Percentiles rank a stretch among this genome's conserved stretches.
Evolutionary conservation across 768 basidiomycete species (phyloP).

Genomic region (Boletus reticulatus): DNA sequence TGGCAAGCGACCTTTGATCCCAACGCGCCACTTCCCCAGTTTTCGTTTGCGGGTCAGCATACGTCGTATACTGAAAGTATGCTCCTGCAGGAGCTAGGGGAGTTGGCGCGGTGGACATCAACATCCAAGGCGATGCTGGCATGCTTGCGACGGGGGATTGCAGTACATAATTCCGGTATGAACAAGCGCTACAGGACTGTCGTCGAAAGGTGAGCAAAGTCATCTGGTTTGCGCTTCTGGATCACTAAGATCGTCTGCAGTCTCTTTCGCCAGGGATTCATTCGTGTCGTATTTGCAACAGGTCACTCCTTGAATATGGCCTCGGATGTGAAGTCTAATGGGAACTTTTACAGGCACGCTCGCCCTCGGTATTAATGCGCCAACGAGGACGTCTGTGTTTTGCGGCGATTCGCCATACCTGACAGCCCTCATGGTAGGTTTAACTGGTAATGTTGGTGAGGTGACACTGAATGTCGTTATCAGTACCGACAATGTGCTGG

Average conservation of each 20-base stretch:
- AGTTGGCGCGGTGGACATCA: slow-evolving; percentile 34
- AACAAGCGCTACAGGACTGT: slow-evolving; percentile 55
- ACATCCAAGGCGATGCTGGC: slow-evolving; percentile 43
- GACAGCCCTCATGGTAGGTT: slow-evolving; percentile 56
- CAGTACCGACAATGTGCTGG: slow-evolving; percentile 76
- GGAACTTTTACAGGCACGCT: slow-evolving; percentile 47
- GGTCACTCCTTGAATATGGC: slow-evolving; percentile 30
- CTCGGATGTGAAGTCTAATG: slow-evolving; percentile 1
- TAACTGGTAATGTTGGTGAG: background rate
- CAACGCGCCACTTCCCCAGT: slow-evolving; percentile 52
- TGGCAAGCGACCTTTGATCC: slow-evolving; percentile 62
- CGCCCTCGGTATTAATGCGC: slow-evolving; percentile 75
- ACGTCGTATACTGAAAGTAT: slow-evolving; percentile 45
- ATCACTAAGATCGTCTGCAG: background rate
- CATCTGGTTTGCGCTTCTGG: background rate
- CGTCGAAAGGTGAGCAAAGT: slow-evolving; percentile 49
- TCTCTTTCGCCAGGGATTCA: slow-evolving; percentile 58
- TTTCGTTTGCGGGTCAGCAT: slow-evolving; percentile 53
- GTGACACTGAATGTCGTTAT: background rate
- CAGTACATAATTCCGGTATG: slow-evolving; percentile 72
- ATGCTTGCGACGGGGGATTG: slow-evolving; percentile 59
- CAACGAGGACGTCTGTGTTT: slow-evolving; percentile 64
- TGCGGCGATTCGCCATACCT: slow-evolving; percentile 59
- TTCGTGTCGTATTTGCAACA: slow-evolving; percentile 68
- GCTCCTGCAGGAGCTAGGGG: slow-evolving; percentile 46